These are phyloP conservation scores for Termitomyces bulborhizus DNA, from an alignment of 768 basidiomycete genomes.

Conservation along the genomic window DNA sequence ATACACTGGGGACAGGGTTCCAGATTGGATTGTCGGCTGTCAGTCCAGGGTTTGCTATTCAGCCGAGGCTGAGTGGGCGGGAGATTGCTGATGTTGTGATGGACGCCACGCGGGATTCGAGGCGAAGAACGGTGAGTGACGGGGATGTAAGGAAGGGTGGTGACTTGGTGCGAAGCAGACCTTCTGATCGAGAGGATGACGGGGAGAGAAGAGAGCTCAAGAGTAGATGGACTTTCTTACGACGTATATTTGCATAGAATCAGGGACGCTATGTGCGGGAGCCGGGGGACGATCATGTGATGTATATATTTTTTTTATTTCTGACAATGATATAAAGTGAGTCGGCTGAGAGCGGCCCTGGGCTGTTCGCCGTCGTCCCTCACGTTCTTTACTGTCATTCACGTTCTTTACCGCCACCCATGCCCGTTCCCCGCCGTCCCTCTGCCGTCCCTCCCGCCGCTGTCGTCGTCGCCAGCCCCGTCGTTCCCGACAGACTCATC, in stretches of 20 bases:
- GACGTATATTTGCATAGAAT: slow-evolving; percentile 9
- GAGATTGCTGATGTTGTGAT: slow-evolving; percentile 26
- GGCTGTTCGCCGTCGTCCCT: not conserved
- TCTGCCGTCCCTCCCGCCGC: slow-evolving; percentile 27
- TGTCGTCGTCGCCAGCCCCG: slow-evolving; percentile 27
- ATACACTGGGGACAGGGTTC: slow-evolving; percentile 47
- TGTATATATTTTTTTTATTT: not conserved
- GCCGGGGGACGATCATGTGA: slow-evolving; percentile 8
- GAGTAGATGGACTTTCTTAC: slow-evolving; percentile 24
- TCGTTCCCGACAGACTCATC: slow-evolving; percentile 35
- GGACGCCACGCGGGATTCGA: slow-evolving; percentile 9
- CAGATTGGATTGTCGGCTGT: slow-evolving; percentile 72
- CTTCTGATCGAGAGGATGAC: slow-evolving; percentile 3
- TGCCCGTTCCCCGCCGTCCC: slow-evolving; percentile 6
- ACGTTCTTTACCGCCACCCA: not conserved
- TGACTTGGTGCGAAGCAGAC: slow-evolving; percentile 1
- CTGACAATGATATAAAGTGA: too few relatives aligned
- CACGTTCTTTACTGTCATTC: not conserved
- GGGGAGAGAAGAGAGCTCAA: not conserved
- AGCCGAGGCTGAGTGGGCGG: slow-evolving; percentile 40
- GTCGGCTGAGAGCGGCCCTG: not conserved
- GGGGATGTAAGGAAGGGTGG: slow-evolving; percentile 27
- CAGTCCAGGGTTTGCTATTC: slow-evolving; percentile 72
- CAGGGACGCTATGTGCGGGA: not conserved
- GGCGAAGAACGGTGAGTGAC: slow-evolving; percentile 48